These are phyloP conservation scores for Xylogone sp. DNA, from an alignment of 2,329 filamentous ascomycete genomes.

Conservation along the genomic window DNA sequence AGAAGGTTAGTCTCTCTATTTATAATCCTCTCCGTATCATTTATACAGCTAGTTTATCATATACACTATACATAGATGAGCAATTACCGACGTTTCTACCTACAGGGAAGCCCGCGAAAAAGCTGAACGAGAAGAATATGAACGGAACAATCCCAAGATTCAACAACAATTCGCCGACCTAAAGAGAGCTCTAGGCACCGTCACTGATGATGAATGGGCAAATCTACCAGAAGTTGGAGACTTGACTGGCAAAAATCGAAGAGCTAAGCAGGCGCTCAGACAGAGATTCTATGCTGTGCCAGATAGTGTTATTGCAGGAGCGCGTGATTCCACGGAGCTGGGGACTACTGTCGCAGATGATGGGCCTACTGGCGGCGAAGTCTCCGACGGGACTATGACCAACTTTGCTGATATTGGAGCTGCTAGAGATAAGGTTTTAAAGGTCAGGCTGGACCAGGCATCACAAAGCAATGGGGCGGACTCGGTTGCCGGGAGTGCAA, in stretches of 20 bases:
- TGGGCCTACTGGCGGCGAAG: constrained; percentile 51
- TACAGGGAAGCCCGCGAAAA: constrained; percentile 90
- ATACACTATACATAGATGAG: constrained; percentile 58
- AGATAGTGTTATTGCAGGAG: constrained; percentile 88
- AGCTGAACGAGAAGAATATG: constrained; percentile 89
- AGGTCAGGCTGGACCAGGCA: constrained; percentile 89
- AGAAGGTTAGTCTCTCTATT: constrained; percentile 68
- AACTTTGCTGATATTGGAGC: constrained; percentile 98
- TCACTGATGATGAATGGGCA: constrained; percentile 95
- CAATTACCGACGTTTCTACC: constrained; percentile 72
- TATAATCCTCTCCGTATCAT: constrained; percentile 19
- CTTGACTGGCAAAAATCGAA: constrained; percentile 87
- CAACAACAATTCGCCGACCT: constrained; percentile 96
- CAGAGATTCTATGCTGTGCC: constrained; percentile 94
- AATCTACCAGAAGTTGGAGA: constrained; percentile 94
- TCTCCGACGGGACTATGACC: constrained; percentile 82
- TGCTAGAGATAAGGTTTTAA: constrained; percentile 90
- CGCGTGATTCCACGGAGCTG: constrained; percentile 74
- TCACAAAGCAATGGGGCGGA: constrained; percentile 68
- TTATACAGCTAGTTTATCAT: constrained; percentile 62
- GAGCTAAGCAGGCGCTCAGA: constrained; percentile 76
- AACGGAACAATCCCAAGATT: constrained; percentile 96
- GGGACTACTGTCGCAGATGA: constrained; percentile 88
- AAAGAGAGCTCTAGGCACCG: constrained; percentile 81
- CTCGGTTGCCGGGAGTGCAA: constrained; percentile 72